These are phyloP conservation scores for Rhododendron williamsianum DNA, from an alignment of 148 eudicot genomes.

Conservation along the genomic window DNA sequence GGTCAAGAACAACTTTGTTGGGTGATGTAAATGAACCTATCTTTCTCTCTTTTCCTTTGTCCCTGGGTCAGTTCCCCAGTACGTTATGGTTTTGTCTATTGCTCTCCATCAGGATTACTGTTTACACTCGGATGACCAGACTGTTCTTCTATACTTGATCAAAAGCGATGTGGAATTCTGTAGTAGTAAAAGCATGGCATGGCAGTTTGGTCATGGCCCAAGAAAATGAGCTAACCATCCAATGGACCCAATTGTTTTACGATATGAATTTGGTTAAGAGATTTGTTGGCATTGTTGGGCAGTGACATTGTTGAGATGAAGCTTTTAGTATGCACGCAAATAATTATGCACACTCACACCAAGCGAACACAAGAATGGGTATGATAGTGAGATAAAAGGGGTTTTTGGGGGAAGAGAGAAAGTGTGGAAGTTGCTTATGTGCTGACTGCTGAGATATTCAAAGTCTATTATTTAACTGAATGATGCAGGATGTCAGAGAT, in stretches of 20 bases:
- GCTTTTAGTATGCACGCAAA: not conserved
- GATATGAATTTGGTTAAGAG: not conserved
- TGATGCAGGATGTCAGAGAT: slow-evolving; percentile 53
- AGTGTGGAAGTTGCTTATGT: not conserved
- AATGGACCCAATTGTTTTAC: not conserved
- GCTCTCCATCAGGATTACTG: not conserved
- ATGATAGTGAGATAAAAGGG: not conserved
- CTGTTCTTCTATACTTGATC: not conserved
- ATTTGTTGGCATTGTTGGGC: not conserved
- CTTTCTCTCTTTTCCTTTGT: not conserved
- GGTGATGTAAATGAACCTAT: not conserved
- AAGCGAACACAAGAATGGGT: not conserved
- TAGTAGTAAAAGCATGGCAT: not conserved
- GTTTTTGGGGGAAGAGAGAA: not conserved
- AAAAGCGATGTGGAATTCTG: not conserved
- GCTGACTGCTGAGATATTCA: not conserved
- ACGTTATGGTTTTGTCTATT: not conserved
- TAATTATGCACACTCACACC: not conserved
- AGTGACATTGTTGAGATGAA: not conserved
- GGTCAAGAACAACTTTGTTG: not conserved
- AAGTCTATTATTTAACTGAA: not conserved
- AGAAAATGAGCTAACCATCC: not conserved
- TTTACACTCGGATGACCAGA: not conserved
- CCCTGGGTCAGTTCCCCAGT: not conserved
- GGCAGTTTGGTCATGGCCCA: not conserved